Evolutionary conservation across 2,329 filamentous ascomycete genomes (phyloP).

Genomic region (Rhytidhysteron rufulum): DNA sequence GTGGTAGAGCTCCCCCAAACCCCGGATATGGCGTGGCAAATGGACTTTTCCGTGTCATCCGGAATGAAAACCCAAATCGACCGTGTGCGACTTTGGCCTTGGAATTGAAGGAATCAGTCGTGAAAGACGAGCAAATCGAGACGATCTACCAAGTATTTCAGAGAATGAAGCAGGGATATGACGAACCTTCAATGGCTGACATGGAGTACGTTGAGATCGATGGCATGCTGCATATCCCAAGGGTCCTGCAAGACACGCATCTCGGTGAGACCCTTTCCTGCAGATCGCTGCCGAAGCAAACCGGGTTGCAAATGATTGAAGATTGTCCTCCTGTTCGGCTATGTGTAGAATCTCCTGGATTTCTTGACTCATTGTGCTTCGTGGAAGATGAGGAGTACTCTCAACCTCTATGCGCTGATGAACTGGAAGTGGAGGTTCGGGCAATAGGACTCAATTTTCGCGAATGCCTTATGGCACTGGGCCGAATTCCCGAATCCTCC

Average conservation of each 20-base stretch:
- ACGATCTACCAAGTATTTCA: neutral
- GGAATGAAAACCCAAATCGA: neutral
- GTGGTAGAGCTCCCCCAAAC: neutral
- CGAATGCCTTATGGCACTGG: neutral
- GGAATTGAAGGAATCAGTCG: neutral
- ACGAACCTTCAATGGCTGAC: neutral
- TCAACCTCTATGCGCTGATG: neutral
- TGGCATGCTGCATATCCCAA: neutral
- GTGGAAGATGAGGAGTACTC: constrained; percentile 2
- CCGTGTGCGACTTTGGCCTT: neutral
- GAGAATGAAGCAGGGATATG: neutral
- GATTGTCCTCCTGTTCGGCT: constrained; percentile 14
- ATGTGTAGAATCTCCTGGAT: constrained; percentile 2
- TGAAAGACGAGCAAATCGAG: neutral
- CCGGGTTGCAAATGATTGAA: neutral
- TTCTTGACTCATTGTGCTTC: constrained; percentile 10
- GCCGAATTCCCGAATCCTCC: neutral
- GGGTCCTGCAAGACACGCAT: too few species aligned
- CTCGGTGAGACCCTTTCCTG: neutral
- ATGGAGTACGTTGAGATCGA: constrained; percentile 2
- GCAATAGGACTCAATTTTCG: neutral
- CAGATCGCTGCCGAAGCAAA: neutral
- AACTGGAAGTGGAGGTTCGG: neutral
- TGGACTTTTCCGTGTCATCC: neutral
- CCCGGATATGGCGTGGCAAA: neutral